Conservation (phyloP, 208 protist species). For the Acanthamoeba healyi region DNA sequence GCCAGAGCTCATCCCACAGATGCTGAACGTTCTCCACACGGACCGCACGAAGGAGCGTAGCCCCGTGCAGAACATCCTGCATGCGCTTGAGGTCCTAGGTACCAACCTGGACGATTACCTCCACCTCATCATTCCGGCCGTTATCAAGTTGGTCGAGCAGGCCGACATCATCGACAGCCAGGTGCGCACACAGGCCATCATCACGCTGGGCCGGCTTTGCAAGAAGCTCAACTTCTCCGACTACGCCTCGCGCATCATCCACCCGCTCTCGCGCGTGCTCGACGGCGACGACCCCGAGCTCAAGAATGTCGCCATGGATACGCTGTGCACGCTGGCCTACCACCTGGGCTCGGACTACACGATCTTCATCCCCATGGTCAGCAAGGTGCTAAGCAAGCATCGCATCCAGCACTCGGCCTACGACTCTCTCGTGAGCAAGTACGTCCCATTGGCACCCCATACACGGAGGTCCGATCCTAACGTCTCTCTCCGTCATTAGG, state of each 20-base stretch:
- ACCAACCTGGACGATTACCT: slow-evolving; percentile 94
- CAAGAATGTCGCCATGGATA: slow-evolving; percentile 75
- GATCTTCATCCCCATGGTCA: slow-evolving; percentile 93
- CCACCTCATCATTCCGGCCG: slow-evolving; percentile 93
- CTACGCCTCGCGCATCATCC: slow-evolving; percentile 90
- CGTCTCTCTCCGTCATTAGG: not conserved
- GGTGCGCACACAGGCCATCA: slow-evolving; percentile 82
- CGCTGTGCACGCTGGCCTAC: slow-evolving; percentile 89
- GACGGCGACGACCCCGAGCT: slow-evolving; percentile 54
- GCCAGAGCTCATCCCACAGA: slow-evolving; percentile 91
- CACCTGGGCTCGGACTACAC: slow-evolving; percentile 91
- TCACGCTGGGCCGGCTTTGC: slow-evolving; percentile 87
- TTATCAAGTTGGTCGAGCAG: slow-evolving; percentile 89
- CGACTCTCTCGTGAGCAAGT: slow-evolving; percentile 80
- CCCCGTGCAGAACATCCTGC: slow-evolving; percentile 84
- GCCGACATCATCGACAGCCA: slow-evolving; percentile 77
- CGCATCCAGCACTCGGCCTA: slow-evolving; percentile 83
- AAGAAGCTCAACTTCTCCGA: slow-evolving; percentile 88
- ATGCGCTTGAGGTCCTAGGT: slow-evolving; percentile 90
- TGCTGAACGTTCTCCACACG: slow-evolving; percentile 87
- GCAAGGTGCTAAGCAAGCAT: slow-evolving; percentile 82
- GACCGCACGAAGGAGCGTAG: slow-evolving; percentile 68
- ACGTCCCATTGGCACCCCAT: too few relatives aligned
- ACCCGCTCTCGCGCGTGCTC: slow-evolving; percentile 83
- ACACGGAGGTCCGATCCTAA: too few relatives aligned